phyloP scores from a whole-genome alignment of 441 rosid species.

The Brassica hybrid region DNA sequence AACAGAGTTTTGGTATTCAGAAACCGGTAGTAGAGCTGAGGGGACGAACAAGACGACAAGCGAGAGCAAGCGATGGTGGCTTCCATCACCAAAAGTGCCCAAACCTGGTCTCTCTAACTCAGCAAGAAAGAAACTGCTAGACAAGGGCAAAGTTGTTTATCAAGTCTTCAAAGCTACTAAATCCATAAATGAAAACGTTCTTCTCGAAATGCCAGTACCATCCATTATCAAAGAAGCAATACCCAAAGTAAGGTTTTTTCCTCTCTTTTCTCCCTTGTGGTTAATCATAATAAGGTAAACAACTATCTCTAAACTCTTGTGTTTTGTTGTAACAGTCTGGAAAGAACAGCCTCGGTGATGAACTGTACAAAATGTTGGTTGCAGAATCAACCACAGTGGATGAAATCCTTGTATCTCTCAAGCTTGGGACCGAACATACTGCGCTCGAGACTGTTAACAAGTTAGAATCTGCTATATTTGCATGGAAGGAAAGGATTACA shows the following conservation, averaged over 20 bases:
- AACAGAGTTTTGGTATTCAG: constrained; percentile 90
- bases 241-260: constrained; percentile 64
- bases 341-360: constrained; percentile 82
- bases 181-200: constrained; percentile 77
- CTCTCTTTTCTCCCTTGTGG: neutral
- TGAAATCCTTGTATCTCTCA: constrained; percentile 58
- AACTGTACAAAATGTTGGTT: constrained; percentile 63
- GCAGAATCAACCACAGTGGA: constrained; percentile 52
- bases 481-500: constrained; percentile 78
- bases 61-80: constrained; percentile 97
- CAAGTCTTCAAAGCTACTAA: constrained; percentile 99
- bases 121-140: constrained; percentile 67
- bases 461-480: constrained; percentile 77
- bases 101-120: constrained; percentile 77
- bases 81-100: constrained; percentile 92
- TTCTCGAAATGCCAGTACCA: constrained; percentile 91
- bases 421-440: constrained; percentile 68
- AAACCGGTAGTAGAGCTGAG: constrained; percentile 80
- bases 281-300: neutral
- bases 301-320: constrained; percentile 9
- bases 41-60: constrained; percentile 72
- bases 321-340: constrained; percentile 65
- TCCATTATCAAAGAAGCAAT: constrained; percentile 70
- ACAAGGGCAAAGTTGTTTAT: constrained; percentile 65
- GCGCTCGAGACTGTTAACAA: constrained; percentile 72